Evolutionary conservation across 495 filamentous ascomycete genomes (phyloP), one percentile per base, ranked within the genome.

Genomic region (Thermothielavioides terrestris): DNA sequence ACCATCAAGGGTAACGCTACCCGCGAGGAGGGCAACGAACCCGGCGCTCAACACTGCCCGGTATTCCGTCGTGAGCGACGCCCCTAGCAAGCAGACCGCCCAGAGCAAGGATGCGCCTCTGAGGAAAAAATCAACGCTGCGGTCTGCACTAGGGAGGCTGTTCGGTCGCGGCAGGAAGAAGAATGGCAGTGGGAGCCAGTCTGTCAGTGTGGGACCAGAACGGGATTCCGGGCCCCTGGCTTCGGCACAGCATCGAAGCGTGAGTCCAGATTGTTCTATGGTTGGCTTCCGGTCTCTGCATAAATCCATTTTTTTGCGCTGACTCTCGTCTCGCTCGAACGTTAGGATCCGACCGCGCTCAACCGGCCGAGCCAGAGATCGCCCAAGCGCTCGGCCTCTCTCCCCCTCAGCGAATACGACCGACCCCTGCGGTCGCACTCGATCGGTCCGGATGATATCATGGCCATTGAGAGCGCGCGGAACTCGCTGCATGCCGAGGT

Each of bases 401-500:
- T 76, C 9, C 76, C 77, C 22, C 67, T 80, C 49, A 78, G 69
- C 40, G 76, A 80, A 58, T 73, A 67, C 21, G 70, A 75, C 45
- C 66, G 68, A 17, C 74, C 75, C 1, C 57, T 79, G 12, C 68
- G 73, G 23, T 78, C 77, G 8, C 75, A 79, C 53, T 78, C 77
- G 6, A 68, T 73, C 35, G 74, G 74, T 2, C 73, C 71, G 3
- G 67, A 70, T 38, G 68, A 72, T 43, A 69, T 71, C 31, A 61
- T 66, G 49, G 68, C 70, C 43, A 71, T 71, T 34, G 64, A 66
- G 42, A 72, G 68, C 32, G 67, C 65, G 3, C 70, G 72, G 6
- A 73, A 69, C 48, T 73, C 74, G 18, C 31, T 75, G 34, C 73
- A 75, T 42, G 61, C 66, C 26, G 71, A 76, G 25, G 60, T 59